phyloP scores from a whole-genome alignment of 306 rosid species.

The Prunus fruticosa region DNA sequence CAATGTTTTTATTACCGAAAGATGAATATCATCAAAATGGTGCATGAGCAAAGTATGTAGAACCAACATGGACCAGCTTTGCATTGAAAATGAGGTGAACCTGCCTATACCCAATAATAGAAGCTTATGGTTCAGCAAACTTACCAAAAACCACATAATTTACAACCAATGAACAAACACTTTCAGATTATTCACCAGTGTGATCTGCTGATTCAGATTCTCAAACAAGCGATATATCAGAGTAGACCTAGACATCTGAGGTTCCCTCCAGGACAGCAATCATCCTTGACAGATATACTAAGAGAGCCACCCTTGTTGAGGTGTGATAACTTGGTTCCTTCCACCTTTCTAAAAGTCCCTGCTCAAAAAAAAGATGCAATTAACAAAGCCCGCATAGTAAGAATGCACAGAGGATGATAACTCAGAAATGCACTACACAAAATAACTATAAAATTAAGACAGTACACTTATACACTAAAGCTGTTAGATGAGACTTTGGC shows the following conservation, averaged over 20 bases:
- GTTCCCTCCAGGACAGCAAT: slow-evolving; percentile 86
- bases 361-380: slow-evolving; percentile 10
- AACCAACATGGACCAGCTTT: neutral
- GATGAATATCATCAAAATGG: neutral
- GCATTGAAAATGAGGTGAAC: too few species aligned
- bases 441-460: neutral
- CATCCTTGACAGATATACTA: slow-evolving; percentile 70
- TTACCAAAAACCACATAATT: neutral
- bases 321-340: slow-evolving; percentile 43
- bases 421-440: neutral
- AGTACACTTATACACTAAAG: neutral
- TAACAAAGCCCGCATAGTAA: neutral
- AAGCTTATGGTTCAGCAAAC: neutral
- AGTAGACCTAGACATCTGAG: slow-evolving; percentile 79
- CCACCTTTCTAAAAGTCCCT: slow-evolving; percentile 61
- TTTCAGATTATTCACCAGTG: slow-evolving; percentile 32
- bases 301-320: slow-evolving; percentile 55
- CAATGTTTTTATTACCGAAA: neutral
- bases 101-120: neutral
- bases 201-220: slow-evolving; percentile 46
- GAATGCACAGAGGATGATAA: neutral
- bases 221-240: slow-evolving; percentile 61
- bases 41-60: neutral
- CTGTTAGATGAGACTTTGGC: neutral
- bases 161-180: neutral